Evolutionary conservation across 257 asterid genomes (phyloP).

Genomic region (Orobanche coerulescens): DNA sequence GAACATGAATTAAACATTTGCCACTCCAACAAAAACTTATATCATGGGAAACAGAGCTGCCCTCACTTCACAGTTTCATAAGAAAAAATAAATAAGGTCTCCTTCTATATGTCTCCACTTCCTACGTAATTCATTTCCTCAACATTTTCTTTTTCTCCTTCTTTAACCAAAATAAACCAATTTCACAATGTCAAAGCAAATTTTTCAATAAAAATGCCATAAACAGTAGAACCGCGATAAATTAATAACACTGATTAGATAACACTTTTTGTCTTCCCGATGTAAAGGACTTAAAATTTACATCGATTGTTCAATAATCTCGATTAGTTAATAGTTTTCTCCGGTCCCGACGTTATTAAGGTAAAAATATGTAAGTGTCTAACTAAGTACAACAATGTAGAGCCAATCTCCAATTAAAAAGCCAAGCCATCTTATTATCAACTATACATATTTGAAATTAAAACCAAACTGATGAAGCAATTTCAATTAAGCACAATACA

Average conservation of each 20-base stretch:
- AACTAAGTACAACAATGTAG: not conserved
- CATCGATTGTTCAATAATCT: no score
- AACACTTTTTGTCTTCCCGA: no score
- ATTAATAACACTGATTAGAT: no score
- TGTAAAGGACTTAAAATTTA: no score
- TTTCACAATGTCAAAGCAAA: conserved; percentile 7
- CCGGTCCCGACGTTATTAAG: no score
- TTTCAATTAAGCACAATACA: not conserved
- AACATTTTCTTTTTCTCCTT: not conserved
- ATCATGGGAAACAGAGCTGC: not conserved
- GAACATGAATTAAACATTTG: not conserved
- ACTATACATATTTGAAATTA: not conserved
- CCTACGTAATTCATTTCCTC: not conserved
- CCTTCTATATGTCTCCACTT: not conserved
- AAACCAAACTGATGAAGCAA: conserved; percentile 18
- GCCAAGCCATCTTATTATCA: not conserved
- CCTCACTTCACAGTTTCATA: not conserved
- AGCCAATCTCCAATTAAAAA: not conserved
- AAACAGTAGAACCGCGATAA: no score
- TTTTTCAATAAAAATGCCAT: conserved; percentile 3
- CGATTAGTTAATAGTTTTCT: no score
- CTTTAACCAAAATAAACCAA: not conserved
- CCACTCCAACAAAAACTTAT: not conserved
- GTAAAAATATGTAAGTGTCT: no score
- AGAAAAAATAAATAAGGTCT: not conserved